Conservation (phyloP, 1,284 basidiomycete species). For the Quambalaria eucalypti region DNA sequence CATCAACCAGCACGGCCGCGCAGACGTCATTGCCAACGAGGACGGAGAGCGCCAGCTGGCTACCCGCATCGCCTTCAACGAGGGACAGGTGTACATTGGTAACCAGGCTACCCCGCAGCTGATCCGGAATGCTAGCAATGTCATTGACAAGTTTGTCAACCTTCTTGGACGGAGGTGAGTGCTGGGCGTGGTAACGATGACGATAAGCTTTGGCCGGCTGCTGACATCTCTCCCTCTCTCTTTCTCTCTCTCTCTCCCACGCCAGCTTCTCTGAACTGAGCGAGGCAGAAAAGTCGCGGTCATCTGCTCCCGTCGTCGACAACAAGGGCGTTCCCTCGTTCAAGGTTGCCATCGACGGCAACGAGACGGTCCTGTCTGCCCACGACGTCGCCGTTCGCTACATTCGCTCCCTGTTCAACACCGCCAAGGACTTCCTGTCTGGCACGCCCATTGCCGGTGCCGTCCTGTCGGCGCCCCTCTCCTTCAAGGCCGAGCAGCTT, state of each 20-base stretch:
- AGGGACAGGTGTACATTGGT: conserved; percentile 64
- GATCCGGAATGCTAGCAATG: conserved; percentile 88
- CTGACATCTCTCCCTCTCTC: background rate
- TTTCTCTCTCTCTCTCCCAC: background rate
- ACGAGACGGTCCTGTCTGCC: conserved; percentile 65
- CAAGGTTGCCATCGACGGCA: conserved; percentile 66
- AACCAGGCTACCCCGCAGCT: conserved; percentile 91
- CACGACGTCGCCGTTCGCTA: conserved; percentile 79
- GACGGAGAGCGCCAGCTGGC: conserved; percentile 97
- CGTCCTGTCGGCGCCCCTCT: conserved; percentile 72
- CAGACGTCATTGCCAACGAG: conserved; percentile 77
- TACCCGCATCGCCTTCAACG: conserved; percentile 82
- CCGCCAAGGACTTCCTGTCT: conserved; percentile 87
- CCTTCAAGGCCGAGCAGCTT: conserved; percentile 64
- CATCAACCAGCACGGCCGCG: conserved; percentile 64
- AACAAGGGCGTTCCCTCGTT: conserved; percentile 52
- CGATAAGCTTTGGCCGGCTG: background rate
- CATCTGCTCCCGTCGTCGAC: conserved; percentile 77
- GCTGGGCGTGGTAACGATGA: background rate
- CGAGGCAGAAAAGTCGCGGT: conserved; percentile 60
- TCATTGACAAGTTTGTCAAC: conserved; percentile 87
- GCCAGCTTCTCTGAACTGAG: conserved; percentile 64
- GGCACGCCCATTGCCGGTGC: conserved; percentile 65
- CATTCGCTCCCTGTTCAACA: conserved; percentile 71
- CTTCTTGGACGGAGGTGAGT: conserved; percentile 79